Evolutionary conservation across 2,329 filamentous ascomycete species (phyloP).

Genomic region (Sphaerulina musiva): DNA sequence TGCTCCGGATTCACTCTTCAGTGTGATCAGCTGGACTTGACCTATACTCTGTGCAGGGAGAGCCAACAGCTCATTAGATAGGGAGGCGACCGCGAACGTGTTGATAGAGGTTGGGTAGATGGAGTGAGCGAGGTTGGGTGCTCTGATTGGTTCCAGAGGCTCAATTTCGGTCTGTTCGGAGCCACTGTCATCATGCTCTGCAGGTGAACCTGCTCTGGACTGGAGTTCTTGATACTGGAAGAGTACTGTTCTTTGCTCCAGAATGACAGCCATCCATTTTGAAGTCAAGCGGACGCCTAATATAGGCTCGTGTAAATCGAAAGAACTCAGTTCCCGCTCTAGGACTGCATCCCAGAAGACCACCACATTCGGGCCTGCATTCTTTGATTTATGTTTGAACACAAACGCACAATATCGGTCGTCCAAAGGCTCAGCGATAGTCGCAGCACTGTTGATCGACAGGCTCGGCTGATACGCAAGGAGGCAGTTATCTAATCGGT

Average conservation of each 20-base stretch:
- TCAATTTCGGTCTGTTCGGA: conserved; percentile 4
- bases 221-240: conserved; percentile 29
- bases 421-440: conserved; percentile 31
- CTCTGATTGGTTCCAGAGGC: conserved; percentile 5
- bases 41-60: conserved; percentile 84
- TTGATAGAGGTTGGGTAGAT: conserved; percentile 85
- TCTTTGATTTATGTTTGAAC: conserved; percentile 61
- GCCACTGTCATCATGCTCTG: conserved; percentile 33
- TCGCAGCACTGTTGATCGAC: conserved; percentile 21
- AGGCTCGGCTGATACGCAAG: conserved; percentile 26
- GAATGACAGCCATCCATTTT: conserved; percentile 69
- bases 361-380: conserved; percentile 28
- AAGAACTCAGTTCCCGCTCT: conserved; percentile 64
- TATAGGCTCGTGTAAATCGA: conserved; percentile 74
- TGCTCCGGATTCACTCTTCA: conserved; percentile 54
- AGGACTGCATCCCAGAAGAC: conserved; percentile 82
- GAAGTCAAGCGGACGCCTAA: conserved; percentile 71
- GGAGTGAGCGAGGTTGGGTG: conserved; percentile 38
- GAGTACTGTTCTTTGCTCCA: conserved; percentile 39
- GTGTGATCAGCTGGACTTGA: conserved; percentile 80
- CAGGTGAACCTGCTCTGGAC: conserved; percentile 41
- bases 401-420: conserved; percentile 71
- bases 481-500: conserved; percentile 34
- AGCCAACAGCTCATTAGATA: conserved; percentile 66
- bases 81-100: conserved; percentile 67